A percentile compares a stretch with the other conserved stretches of the same genome.
Conservation (phyloP, 495 filamentous ascomycete species). For the Penicillium parvum region DNA sequence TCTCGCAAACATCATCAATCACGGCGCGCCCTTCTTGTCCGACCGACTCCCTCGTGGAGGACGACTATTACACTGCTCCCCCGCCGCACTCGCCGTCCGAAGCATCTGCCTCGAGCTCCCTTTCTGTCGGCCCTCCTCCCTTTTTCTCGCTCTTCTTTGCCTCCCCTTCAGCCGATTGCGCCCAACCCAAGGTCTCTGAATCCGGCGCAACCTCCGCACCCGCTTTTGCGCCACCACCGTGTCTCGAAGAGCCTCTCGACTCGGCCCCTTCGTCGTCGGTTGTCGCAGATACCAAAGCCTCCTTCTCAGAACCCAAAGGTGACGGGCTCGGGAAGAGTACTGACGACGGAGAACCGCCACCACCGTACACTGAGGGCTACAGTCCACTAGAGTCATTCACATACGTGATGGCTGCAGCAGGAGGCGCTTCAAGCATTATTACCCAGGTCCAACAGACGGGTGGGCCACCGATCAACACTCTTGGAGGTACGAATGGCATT, state of each 20-base stretch:
- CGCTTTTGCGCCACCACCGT: slow-evolving; percentile 47
- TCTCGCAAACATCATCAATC: slow-evolving; percentile 55
- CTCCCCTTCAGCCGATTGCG: slow-evolving; percentile 36
- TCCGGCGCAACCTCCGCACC: slow-evolving; percentile 55
- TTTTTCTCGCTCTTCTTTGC: slow-evolving; percentile 60
- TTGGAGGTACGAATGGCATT: slow-evolving; percentile 63
- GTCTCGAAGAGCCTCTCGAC: slow-evolving; percentile 39
- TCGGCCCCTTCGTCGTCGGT: slow-evolving; percentile 49
- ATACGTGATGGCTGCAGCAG: slow-evolving; percentile 96
- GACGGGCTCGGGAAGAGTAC: slow-evolving; percentile 62
- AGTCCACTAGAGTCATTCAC: slow-evolving; percentile 91
- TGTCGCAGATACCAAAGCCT: slow-evolving; percentile 79
- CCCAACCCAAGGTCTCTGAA: slow-evolving; percentile 51
- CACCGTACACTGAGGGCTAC: slow-evolving; percentile 90
- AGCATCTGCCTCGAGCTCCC: slow-evolving; percentile 57
- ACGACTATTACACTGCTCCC: slow-evolving; percentile 51
- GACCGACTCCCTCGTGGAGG: slow-evolving; percentile 44
- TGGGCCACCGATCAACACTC: slow-evolving; percentile 74
- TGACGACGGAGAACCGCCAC: slow-evolving; percentile 88
- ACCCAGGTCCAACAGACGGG: slow-evolving; percentile 96
- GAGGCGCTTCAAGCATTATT: slow-evolving; percentile 95
- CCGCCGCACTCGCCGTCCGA: slow-evolving; percentile 62
- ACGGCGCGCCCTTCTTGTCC: slow-evolving; percentile 55
- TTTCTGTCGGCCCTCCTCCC: slow-evolving; percentile 54
- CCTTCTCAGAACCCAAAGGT: slow-evolving; percentile 71